These are phyloP conservation scores for Crotalaria pallida DNA, from an alignment of 306 rosid species.

Conservation along the genomic window DNA sequence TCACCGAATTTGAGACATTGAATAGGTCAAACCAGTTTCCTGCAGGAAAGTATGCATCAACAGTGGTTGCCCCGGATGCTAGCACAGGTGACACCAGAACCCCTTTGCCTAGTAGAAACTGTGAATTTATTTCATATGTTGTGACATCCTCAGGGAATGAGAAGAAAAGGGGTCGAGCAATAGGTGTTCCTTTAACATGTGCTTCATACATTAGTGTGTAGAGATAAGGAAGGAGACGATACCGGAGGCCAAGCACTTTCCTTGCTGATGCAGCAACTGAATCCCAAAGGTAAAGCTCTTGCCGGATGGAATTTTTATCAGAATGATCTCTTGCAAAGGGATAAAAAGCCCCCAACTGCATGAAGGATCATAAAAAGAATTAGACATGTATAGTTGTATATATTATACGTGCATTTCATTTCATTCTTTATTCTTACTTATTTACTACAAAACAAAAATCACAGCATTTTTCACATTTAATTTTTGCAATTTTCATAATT, in stretches of 20 bases:
- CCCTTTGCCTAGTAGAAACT: conserved; percentile 68
- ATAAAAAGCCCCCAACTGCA: conserved; percentile 87
- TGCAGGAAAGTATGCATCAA: conserved; percentile 70
- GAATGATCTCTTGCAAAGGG: conserved; percentile 94
- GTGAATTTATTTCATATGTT: conserved; percentile 64
- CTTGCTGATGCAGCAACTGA: conserved; percentile 77
- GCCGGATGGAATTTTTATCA: conserved; percentile 28
- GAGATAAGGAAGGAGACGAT: conserved; percentile 73
- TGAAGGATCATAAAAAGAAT: background rate
- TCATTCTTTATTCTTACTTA: background rate
- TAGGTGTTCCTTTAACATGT: conserved; percentile 62
- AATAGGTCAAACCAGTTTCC: conserved; percentile 94
- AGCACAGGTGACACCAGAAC: conserved; percentile 77
- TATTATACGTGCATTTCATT: background rate
- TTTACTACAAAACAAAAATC: background rate
- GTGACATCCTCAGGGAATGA: conserved; percentile 73
- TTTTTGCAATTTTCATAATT: background rate
- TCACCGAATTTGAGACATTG: conserved; percentile 52
- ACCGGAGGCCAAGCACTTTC: conserved; percentile 79
- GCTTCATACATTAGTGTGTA: conserved; percentile 85
- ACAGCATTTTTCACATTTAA: background rate
- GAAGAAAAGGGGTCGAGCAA: conserved; percentile 84
- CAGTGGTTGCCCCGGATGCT: conserved; percentile 43
- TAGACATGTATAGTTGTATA: background rate
- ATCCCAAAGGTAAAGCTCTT: conserved; percentile 87